Evolutionary conservation across 192 early-diverging fungal species (phyloP), one percentile per base, ranked within the genome.

Genomic region (Dispira simplex): DNA sequence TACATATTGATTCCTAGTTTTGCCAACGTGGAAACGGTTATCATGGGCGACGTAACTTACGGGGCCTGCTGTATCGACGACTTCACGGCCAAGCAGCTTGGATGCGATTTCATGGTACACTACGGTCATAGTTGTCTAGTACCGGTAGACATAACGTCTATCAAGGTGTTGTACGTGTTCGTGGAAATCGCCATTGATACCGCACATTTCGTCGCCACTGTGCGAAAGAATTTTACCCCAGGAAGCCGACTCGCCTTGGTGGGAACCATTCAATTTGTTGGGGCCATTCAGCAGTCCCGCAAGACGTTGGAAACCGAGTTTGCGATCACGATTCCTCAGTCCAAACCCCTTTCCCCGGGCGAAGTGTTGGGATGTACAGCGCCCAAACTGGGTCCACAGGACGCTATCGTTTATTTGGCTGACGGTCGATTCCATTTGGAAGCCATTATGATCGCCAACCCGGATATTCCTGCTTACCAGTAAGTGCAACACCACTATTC

Each of bases 1-100:
- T 54, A 16, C 20, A 13, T 26, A 47, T 2, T 55, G 46, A 21
- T 68, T 66, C 45, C 54, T 46, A 74, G 78, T 56, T 94, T 91
- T 69, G 83, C 85, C 65, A 71, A 77, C 9, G 93, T 91, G 0
- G 93, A 97, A 65, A 92, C 91, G 8, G 77, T 99, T 13, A 85
- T 99, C 28, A 96, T 98, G 93, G 95, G 93, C 32, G 97, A 99
- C 70, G 97, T 99, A 0, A 99, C 97, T 0, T 99, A 99, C 66
- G 97, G 97, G 20, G 97, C 97, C 8, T 99, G 97, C 69, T 99
- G 97, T 70, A 81, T 99, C 13, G 97, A 99, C 71, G 97, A 99
- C 68, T 99, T 86, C 67, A 93, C 95, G 0, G 94, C 97, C 0
- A 78, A 78, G 39, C 90, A 86, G 1, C 79, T 98, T 8, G 92